Conservation (phyloP, 2,329 filamentous ascomycete genomes). For the Myriosclerotinia duriaeana region DNA sequence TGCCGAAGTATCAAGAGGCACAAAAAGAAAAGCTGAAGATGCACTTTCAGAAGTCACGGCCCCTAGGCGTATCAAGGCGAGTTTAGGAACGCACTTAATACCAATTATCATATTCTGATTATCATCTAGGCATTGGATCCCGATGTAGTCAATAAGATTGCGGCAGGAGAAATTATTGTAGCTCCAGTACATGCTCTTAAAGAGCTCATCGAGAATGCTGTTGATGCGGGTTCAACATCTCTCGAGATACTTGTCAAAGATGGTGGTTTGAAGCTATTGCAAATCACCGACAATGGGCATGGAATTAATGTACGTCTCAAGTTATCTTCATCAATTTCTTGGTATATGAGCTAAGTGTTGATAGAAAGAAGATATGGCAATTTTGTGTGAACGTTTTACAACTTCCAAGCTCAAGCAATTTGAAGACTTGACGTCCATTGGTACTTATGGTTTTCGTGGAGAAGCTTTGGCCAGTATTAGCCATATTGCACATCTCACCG, state of each 20-base stretch:
- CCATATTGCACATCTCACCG: conserved; percentile 92
- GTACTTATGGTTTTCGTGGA: conserved; percentile 95
- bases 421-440: conserved; percentile 85
- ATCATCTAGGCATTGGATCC: conserved; percentile 74
- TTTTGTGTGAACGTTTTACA: conserved; percentile 93
- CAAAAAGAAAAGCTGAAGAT: conserved; percentile 53
- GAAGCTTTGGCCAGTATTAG: conserved; percentile 97
- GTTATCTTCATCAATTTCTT: not conserved
- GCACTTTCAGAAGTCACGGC: conserved; percentile 42
- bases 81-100: conserved; percentile 19
- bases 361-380: conserved; percentile 84
- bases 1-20: conserved; percentile 36
- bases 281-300: conserved; percentile 96
- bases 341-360: conserved; percentile 20
- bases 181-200: conserved; percentile 95
- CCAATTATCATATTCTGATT: conserved; percentile 29
- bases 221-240: conserved; percentile 92
- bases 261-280: conserved; percentile 88
- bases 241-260: conserved; percentile 93
- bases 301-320: conserved; percentile 75
- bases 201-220: conserved; percentile 93
- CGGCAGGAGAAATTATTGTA: conserved; percentile 96
- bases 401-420: conserved; percentile 94
- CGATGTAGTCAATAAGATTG: conserved; percentile 97
- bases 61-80: conserved; percentile 51